Percentiles rank a stretch among this genome's conserved stretches.
Evolutionary conservation across 345 rosid species (phyloP).

Genomic region (Lepidium africanum): DNA sequence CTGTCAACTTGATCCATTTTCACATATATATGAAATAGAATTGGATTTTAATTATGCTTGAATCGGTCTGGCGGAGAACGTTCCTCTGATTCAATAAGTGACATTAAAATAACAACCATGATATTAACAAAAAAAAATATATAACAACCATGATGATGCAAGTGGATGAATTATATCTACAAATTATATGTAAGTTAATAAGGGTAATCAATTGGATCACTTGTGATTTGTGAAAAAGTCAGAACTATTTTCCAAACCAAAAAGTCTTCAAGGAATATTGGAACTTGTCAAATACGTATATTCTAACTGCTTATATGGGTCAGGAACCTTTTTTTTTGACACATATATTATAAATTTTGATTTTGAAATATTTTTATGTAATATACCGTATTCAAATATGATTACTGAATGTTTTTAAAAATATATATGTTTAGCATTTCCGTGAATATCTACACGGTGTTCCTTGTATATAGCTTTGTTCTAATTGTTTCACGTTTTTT

Average conservation of each 20-base stretch:
- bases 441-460: no score
- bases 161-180: constrained; percentile 10
- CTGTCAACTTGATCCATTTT: constrained; percentile 2
- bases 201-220: background rate
- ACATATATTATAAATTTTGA: no score
- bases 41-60: background rate
- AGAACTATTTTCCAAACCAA: constrained; percentile 9
- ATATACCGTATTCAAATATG: no score
- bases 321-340: no score
- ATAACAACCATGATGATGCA: constrained; percentile 9
- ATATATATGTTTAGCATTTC: no score
- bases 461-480: no score
- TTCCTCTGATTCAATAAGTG: background rate
- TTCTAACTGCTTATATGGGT: no score
- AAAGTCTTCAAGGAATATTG: background rate
- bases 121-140: background rate
- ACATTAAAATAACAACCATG: constrained; percentile 4
- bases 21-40: background rate
- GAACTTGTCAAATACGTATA: background rate
- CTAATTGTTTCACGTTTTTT: no score
- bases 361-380: no score
- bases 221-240: background rate
- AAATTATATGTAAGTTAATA: background rate
- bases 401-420: no score
- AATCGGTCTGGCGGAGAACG: constrained; percentile 8